Evolutionary conservation across 345 rosid genomes (phyloP).

Genomic region (Reutealis trisperma): DNA sequence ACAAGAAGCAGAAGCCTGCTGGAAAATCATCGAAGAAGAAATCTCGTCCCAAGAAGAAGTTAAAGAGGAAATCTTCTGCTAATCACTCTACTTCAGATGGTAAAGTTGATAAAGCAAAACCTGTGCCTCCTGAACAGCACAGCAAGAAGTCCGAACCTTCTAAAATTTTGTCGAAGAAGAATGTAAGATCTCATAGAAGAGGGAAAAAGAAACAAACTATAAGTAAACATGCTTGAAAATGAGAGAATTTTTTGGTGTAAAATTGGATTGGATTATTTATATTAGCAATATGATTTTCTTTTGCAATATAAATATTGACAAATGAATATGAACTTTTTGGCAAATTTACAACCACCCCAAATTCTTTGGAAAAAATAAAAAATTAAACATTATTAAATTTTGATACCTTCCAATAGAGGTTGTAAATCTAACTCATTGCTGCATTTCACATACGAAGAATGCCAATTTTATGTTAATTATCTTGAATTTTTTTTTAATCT

Average conservation of each 20-base stretch:
- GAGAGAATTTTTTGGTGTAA: too few species aligned
- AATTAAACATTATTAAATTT: too few species aligned
- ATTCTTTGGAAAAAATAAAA: too few species aligned
- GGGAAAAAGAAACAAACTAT: constrained; percentile 22
- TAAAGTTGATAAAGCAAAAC: constrained; percentile 10
- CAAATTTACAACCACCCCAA: too few species aligned
- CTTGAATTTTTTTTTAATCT: too few species aligned
- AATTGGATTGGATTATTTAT: too few species aligned
- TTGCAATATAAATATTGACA: neutral
- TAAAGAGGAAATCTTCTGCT: constrained; percentile 23
- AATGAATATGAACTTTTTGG: too few species aligned
- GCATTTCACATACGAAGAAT: too few species aligned
- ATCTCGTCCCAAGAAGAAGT: constrained; percentile 22
- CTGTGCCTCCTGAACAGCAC: neutral
- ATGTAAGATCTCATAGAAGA: neutral
- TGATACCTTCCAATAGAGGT: too few species aligned
- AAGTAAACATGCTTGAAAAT: neutral
- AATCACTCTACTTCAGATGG: neutral
- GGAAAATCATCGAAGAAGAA: constrained; percentile 15
- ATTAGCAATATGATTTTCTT: too few species aligned
- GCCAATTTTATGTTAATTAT: too few species aligned
- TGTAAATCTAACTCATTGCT: too few species aligned
- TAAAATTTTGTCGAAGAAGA: constrained; percentile 8
- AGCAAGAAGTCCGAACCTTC: constrained; percentile 8
- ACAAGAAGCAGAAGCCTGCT: constrained; percentile 35